Base-by-base conservation (phyloP, 306 rosid genomes). In the Malus asiatica region DNA sequence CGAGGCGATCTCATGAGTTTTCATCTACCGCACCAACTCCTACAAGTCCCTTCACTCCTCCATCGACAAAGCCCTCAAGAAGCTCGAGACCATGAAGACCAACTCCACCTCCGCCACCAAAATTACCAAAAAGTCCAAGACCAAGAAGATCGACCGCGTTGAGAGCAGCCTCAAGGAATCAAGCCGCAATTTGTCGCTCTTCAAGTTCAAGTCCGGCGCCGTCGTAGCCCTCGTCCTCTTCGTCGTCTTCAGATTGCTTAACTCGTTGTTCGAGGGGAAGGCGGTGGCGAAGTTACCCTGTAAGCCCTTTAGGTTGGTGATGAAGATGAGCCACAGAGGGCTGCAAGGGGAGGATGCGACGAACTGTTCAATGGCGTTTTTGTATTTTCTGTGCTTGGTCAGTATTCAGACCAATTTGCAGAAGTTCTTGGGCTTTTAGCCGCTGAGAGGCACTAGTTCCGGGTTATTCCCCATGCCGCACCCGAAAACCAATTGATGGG, bases 321-420 rank as follows among this genome's bases (percentile, higher is more conserved):
- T 88, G 97, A 96, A 92, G 89, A 96, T 96, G 99, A 96, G 98
- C 79, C 99, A 96, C 80, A 78, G 99, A 32, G 99, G 99, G 2
- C 68, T 93, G 81, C 97, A 83, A 71, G 99, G 99, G 45, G 86
- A 73, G 45, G 99, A 96, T 66, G 84, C 93, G 18, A 89, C 99
- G 22, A 98, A 96, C 78, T 96, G 99, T 66, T 91, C 99, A 64
- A 96, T 96, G 99, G 97, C 97, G 14, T 96, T 96, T 65, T 84
- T 92, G 71, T 96, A 93, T 88, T 96, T 96, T 66, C 89, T 96
- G 79, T 96, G 99, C 78, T 96, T 97, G 16, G 92, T 96, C 64
- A 96, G 99, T 70, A 96, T 96, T 67, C 83, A 97, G 46, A 92
- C 98, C 55, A 96, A 96, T 89, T 75, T 96, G 85, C 98, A 96